A percentile compares a stretch with the other conserved stretches of the same genome.
phyloP scores from a whole-genome alignment of 2,329 filamentous ascomycete species.

The Ilyonectria robusta region DNA sequence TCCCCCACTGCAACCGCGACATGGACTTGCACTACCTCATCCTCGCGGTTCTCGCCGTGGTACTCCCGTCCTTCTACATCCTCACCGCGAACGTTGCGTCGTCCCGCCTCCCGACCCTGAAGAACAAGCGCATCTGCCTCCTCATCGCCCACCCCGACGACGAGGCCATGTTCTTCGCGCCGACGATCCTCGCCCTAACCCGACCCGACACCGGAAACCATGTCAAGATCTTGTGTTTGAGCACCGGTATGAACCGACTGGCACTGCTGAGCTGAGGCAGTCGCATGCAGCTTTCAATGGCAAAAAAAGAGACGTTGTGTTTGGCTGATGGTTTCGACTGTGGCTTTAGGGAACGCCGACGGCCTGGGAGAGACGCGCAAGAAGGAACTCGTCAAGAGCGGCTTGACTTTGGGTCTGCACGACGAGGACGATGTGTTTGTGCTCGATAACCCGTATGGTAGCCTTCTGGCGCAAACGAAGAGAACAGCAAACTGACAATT shows the following conservation, averaged over 20 bases:
- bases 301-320: background rate
- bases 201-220: constrained; percentile 86
- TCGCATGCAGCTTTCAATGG: background rate
- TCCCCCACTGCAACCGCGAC: constrained; percentile 1
- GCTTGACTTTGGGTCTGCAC: constrained; percentile 80
- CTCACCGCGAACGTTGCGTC: constrained; percentile 64
- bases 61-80: constrained; percentile 67
- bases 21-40: constrained; percentile 45
- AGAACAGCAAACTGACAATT: constrained; percentile 23
- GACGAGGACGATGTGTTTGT: constrained; percentile 85
- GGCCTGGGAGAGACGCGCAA: constrained; percentile 88
- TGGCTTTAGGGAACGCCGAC: constrained; percentile 79
- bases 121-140: constrained; percentile 89
- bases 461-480: background rate
- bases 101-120: constrained; percentile 74
- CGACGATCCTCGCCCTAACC: constrained; percentile 87
- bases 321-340: constrained; percentile 39
- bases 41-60: constrained; percentile 48
- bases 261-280: constrained; percentile 15
- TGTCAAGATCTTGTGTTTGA: constrained; percentile 93
- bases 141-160: constrained; percentile 98
- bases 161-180: constrained; percentile 99
- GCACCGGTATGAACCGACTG: constrained; percentile 72
- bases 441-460: constrained; percentile 79
- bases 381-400: constrained; percentile 87